Evolutionary conservation across 495 filamentous ascomycete species (phyloP), one percentile per base, ranked within the genome.

Genomic region (Penicillium paradoxum): DNA sequence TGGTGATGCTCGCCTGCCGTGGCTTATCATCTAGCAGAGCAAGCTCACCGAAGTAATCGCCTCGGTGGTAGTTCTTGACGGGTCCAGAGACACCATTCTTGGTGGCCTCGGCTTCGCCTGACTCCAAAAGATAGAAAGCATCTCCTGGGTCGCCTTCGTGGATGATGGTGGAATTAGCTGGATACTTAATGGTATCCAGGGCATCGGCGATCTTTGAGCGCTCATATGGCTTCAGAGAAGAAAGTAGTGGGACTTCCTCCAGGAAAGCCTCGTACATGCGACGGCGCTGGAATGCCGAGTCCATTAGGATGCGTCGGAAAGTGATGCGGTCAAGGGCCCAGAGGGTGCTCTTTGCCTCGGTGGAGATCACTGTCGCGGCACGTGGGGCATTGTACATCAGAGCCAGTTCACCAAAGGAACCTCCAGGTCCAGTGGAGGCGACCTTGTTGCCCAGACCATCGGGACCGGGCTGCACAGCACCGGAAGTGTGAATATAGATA

Each of bases 361-460:
- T 84, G 15, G 88, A 93, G 47, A 95, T 82, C 47, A 98, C 90
- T 1, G 93, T 97, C 3, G 93, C 93, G n/a, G 95, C 95, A 60
- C 93, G 87, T 4, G 95, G 93, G 14, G 93, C 90, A 62, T 97
- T 97, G 73, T 98, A 98, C 93, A 98, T 97, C 61, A 98, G 77
- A 19, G 93, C 93, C 45, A 98, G 76, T 72, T 98, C 93, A 55
- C 93, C 93, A 73, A 98, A 98, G n/a, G 89, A 95, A 47, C 91
- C 90, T 24, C 95, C 95, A 3, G 91, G 83, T 33, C 87, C 87
- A 48, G 91, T 92, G 34, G 73, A 81, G 61, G 80, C 81, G n/a
- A 97, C 91, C 57, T 88, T 88, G 49, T 79, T 78, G 27, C 93
- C 93, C 76, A 96, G 81, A 6, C 92, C 93, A 52, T 91, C 83